Evolutionary conservation across 106 monocot genomes (phyloP).

Genomic region (Ottelia alismoides): DNA sequence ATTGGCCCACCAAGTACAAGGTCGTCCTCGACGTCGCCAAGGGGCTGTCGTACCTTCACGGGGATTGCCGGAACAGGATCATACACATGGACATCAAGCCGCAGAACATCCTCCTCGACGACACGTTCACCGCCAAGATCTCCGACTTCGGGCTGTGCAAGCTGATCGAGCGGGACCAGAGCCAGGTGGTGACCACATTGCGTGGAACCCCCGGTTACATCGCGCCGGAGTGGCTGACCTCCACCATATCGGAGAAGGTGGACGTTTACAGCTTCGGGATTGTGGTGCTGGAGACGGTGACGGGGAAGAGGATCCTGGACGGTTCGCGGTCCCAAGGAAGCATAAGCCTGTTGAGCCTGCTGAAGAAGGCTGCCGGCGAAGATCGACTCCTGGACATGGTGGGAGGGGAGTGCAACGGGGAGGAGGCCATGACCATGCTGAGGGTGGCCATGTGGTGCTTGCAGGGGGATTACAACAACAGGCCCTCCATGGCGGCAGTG

Average conservation of each 20-base stretch:
- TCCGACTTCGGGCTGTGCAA: no score
- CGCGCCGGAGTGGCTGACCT: constrained; percentile 10
- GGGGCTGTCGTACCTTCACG: constrained; percentile 7
- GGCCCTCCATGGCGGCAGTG: no score
- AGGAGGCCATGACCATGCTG: constrained; percentile 17
- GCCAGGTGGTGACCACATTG: constrained; percentile 5
- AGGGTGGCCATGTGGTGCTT: constrained; percentile 7
- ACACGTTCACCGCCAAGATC: constrained; percentile 5
- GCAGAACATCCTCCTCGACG: no score
- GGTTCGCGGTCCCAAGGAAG: neutral
- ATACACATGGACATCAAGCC: constrained; percentile 16
- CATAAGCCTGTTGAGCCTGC: neutral
- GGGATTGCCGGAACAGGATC: constrained; percentile 7
- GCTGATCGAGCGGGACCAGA: constrained; percentile 14
- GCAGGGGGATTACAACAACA: no score
- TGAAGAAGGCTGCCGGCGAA: constrained; percentile 2
- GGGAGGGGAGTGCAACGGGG: neutral
- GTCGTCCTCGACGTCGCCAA: constrained; percentile 7
- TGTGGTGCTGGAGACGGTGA: constrained; percentile 2
- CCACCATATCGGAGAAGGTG: constrained; percentile 6
- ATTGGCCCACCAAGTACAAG: constrained; percentile 4
- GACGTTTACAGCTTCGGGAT: constrained; percentile 14
- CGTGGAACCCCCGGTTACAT: constrained; percentile 8
- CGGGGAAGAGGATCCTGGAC: constrained; percentile 8
- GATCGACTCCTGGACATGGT: neutral